Conservation (phyloP, 495 filamentous ascomycete species). For the Annulohypoxylon bovei region DNA sequence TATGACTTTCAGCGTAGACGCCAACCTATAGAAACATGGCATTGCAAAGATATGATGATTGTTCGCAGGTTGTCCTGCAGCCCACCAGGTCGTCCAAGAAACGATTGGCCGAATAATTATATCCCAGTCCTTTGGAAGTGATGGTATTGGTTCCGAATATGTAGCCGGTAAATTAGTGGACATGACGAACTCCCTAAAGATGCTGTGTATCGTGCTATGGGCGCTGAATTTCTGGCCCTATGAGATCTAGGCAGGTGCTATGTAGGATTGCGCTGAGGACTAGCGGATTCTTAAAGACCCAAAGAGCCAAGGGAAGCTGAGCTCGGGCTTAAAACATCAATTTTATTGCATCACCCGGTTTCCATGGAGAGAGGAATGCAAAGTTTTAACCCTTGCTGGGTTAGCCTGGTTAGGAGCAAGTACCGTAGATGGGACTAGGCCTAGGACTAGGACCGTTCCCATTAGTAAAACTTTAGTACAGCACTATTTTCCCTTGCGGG, state of each 20-base stretch:
- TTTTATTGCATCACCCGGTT: slow-evolving; percentile 32
- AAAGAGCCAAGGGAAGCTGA: slow-evolving; percentile 23
- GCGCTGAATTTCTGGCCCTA: slow-evolving; percentile 34
- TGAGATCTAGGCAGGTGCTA: slow-evolving; percentile 23
- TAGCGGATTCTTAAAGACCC: background rate
- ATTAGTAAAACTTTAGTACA: slow-evolving; percentile 7
- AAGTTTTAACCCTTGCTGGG: slow-evolving; percentile 13
- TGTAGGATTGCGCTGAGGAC: background rate
- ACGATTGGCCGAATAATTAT: slow-evolving; percentile 21
- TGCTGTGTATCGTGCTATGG: slow-evolving; percentile 14
- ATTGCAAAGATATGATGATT: slow-evolving; percentile 9
- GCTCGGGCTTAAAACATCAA: slow-evolving; percentile 30
- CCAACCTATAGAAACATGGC: slow-evolving; percentile 24
- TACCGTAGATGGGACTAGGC: slow-evolving; percentile 9
- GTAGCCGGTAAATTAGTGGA: slow-evolving; percentile 41
- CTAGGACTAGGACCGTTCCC: background rate
- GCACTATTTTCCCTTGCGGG: slow-evolving; percentile 18
- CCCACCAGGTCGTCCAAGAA: slow-evolving; percentile 4
- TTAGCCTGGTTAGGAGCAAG: slow-evolving; percentile 12
- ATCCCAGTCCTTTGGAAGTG: slow-evolving; percentile 9
- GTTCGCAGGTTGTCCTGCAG: slow-evolving; percentile 19
- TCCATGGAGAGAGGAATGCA: slow-evolving; percentile 30
- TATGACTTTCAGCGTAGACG: slow-evolving; percentile 16
- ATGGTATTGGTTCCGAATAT: slow-evolving; percentile 21
- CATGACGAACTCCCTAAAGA: slow-evolving; percentile 26